Conservation (phyloP, 139 green algal species). For the Gonium pectorale region DNA sequence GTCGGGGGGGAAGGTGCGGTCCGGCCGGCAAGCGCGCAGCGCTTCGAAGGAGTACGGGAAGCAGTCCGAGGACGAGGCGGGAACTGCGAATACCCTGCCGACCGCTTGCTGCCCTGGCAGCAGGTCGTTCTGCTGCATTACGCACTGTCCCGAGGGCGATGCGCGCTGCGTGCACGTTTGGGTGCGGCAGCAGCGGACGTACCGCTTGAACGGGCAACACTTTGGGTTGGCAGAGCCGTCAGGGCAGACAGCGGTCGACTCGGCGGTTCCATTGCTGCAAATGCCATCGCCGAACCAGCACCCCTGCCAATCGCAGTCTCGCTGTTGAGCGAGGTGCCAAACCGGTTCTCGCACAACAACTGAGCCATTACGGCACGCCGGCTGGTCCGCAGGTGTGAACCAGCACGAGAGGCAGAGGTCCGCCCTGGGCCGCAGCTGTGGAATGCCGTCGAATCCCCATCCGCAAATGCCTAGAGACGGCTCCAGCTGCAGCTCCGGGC, state of each 20-base stretch:
- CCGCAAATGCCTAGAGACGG: conserved; percentile 36
- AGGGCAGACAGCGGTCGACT: neutral
- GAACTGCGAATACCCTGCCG: conserved; percentile 30
- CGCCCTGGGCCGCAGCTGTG: neutral
- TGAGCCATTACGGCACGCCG: neutral
- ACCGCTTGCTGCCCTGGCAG: conserved; percentile 23
- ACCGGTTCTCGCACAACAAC: neutral
- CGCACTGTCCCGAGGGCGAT: conserved; percentile 9
- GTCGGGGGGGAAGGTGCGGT: neutral
- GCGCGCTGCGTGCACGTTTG: neutral
- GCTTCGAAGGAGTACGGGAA: conserved; percentile 19
- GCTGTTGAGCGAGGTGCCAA: conserved; percentile 17
- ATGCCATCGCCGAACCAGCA: conserved; percentile 11
- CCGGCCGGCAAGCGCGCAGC: neutral
- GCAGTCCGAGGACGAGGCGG: conserved; percentile 25
- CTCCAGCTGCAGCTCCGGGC: neutral
- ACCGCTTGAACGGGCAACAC: conserved; percentile 37
- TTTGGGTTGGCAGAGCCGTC: neutral
- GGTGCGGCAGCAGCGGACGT: conserved; percentile 28
- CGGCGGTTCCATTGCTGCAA: conserved; percentile 20
- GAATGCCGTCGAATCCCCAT: conserved; percentile 13
- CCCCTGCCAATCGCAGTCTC: conserved; percentile 12
- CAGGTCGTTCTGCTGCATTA: conserved; percentile 24
- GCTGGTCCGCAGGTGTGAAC: conserved; percentile 12
- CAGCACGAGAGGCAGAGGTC: conserved; percentile 41